These are phyloP conservation scores for Periconia sp. DNA, from an alignment of 2,329 filamentous ascomycete genomes.

Conservation along the genomic window DNA sequence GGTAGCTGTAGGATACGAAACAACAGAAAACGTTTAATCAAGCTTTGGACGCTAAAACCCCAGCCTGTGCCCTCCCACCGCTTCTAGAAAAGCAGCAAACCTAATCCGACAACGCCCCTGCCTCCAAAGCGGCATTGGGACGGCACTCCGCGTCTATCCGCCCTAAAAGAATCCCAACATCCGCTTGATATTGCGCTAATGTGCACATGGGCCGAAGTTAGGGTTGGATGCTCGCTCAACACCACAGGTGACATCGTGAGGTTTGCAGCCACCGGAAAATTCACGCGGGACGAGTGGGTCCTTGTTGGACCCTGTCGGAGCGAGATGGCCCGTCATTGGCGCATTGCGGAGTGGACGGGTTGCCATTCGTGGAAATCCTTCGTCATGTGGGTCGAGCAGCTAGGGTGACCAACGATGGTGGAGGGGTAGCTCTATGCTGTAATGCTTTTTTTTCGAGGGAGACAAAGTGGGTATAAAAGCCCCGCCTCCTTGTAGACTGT, in stretches of 20 bases:
- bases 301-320: conserved; percentile 1
- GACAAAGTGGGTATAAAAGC: too few species aligned
- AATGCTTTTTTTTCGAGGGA: background rate
- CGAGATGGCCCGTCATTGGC: conserved; percentile 6
- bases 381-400: conserved; percentile 5
- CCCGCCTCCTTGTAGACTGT: too few species aligned
- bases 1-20: too few species aligned
- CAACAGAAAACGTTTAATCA: too few species aligned
- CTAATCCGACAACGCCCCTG: too few species aligned
- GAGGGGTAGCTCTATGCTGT: conserved; percentile 6
- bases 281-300: conserved; percentile 2
- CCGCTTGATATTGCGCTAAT: too few species aligned
- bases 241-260: conserved; percentile 27
- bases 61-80: too few species aligned
- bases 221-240: conserved; percentile 11
- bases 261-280: conserved; percentile 11
- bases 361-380: conserved; percentile 32
- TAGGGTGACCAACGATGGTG: conserved; percentile 2
- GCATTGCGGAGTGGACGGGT: conserved; percentile 10
- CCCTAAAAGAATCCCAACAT: background rate
- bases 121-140: too few species aligned
- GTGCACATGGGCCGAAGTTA: background rate
- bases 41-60: too few species aligned
- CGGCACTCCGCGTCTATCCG: background rate
- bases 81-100: too few species aligned